Conservation (phyloP, 805 yeast species). For the Candida manassasensis region DNA sequence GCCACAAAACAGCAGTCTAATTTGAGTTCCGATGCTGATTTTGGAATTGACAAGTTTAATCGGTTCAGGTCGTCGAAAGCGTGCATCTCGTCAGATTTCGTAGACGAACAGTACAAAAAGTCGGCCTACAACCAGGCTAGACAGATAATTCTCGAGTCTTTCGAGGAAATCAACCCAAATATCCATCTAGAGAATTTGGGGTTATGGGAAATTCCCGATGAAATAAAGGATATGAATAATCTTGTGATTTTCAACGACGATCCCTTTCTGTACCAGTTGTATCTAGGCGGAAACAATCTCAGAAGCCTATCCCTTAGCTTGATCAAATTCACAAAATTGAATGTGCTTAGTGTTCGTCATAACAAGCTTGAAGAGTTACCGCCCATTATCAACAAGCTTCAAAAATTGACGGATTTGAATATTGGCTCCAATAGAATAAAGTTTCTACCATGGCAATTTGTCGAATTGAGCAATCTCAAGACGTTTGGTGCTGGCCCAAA, state of each 20-base stretch:
- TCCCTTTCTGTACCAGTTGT: conserved; percentile 38
- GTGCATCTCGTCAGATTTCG: conserved; percentile 31
- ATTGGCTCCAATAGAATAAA: conserved; percentile 47
- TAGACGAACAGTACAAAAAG: conserved; percentile 15
- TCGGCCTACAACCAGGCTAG: conserved; percentile 26
- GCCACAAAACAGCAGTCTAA: neutral
- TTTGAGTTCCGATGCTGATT: conserved; percentile 37
- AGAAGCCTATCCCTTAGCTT: conserved; percentile 45
- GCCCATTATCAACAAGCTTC: conserved; percentile 39
- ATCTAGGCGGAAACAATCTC: conserved; percentile 47
- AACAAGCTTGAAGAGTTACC: conserved; percentile 46
- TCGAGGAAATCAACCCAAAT: conserved; percentile 44
- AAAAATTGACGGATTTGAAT: conserved; percentile 46
- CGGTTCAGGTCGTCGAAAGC: conserved; percentile 28
- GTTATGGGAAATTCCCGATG: conserved; percentile 50
- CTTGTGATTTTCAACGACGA: conserved; percentile 39
- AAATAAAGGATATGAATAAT: conserved; percentile 52
- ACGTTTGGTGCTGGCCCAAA: conserved; percentile 56
- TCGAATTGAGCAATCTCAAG: conserved; percentile 39
- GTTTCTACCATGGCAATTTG: conserved; percentile 49
- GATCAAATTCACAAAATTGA: conserved; percentile 46
- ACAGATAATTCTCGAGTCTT: conserved; percentile 38
- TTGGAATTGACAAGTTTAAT: conserved; percentile 49
- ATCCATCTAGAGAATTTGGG: conserved; percentile 46
- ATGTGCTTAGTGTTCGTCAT: conserved; percentile 49